phyloP scores from a whole-genome alignment of 768 basidiomycete species.

The Rhodotorula diobovata region DNA sequence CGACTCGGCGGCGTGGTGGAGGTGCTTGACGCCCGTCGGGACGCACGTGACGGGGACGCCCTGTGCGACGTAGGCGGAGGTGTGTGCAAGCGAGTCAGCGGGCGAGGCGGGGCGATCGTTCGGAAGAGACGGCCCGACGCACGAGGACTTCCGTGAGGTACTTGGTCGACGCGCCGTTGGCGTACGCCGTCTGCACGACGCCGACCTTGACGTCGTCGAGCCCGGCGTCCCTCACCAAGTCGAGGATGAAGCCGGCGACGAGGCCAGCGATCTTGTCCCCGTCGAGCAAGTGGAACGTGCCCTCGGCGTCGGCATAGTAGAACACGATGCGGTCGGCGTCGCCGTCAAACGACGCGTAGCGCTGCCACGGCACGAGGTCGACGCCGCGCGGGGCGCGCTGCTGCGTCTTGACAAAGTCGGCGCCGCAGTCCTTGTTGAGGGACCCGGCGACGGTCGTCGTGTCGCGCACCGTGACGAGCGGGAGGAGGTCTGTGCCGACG shows the following conservation, averaged over 20 bases:
- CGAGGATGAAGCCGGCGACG: conserved; percentile 86
- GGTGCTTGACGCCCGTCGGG: conserved; percentile 92
- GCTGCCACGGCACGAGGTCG: conserved; percentile 50
- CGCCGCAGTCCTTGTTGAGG: conserved; percentile 83
- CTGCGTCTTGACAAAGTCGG: conserved; percentile 91
- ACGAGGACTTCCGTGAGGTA: conserved; percentile 71
- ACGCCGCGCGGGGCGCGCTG: conserved; percentile 81
- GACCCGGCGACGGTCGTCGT: conserved; percentile 61
- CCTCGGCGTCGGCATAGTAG: conserved; percentile 71
- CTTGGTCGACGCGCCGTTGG: conserved; percentile 92
- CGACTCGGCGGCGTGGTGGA: conserved; percentile 92
- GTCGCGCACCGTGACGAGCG: conserved; percentile 66
- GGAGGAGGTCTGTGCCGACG: conserved; percentile 49
- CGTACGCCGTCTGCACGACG: conserved; percentile 97
- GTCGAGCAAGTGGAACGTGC: conserved; percentile 83
- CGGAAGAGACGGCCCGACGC: neutral
- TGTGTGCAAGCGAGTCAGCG: neutral
- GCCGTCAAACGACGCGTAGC: conserved; percentile 90
- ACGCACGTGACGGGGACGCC: conserved; percentile 91
- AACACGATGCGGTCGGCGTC: conserved; percentile 97
- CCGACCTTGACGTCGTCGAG: conserved; percentile 76
- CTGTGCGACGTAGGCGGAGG: conserved; percentile 52
- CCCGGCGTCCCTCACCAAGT: conserved; percentile 78
- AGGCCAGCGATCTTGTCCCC: conserved; percentile 97
- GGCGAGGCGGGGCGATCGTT: neutral